These are phyloP conservation scores for Allium cepa DNA, from an alignment of 106 monocot genomes.

Conservation along the genomic window DNA sequence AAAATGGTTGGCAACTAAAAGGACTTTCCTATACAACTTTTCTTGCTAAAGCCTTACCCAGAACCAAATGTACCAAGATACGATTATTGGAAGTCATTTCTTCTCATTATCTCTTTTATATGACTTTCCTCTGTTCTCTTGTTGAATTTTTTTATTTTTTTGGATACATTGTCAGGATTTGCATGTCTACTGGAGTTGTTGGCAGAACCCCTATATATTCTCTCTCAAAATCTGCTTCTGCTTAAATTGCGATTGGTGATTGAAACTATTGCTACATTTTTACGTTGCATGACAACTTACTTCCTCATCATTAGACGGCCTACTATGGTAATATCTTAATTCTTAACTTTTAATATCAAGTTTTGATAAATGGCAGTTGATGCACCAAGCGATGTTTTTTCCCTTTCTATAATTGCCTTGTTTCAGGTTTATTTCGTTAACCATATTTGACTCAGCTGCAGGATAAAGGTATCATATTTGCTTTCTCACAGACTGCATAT, in stretches of 20 bases:
- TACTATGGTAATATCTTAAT: conserved; percentile 45
- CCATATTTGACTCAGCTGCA: conserved; percentile 13
- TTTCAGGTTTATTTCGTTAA: conserved; percentile 1
- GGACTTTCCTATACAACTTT: no score
- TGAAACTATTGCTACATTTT: conserved; percentile 74
- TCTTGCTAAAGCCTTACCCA: no score
- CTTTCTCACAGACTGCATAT: conserved; percentile 80
- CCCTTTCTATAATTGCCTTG: not conserved
- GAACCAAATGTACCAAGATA: no score
- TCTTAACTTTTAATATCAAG: not conserved
- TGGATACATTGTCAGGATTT: conserved; percentile 49
- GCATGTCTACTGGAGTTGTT: conserved; percentile 90
- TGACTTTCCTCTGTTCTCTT: no score
- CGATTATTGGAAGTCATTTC: no score
- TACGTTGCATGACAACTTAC: conserved; percentile 67
- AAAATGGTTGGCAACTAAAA: no score
- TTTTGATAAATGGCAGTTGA: not conserved
- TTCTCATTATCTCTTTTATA: not conserved
- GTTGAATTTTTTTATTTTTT: not conserved
- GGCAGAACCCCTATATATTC: conserved; percentile 93
- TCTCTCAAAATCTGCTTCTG: conserved; percentile 87
- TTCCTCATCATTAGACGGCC: conserved; percentile 32
- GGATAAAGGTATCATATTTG: conserved; percentile 77
- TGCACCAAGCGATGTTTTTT: not conserved
- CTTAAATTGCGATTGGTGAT: conserved; percentile 67